phyloP scores from a whole-genome alignment of 345 rosid species.

The Brassica incana region DNA sequence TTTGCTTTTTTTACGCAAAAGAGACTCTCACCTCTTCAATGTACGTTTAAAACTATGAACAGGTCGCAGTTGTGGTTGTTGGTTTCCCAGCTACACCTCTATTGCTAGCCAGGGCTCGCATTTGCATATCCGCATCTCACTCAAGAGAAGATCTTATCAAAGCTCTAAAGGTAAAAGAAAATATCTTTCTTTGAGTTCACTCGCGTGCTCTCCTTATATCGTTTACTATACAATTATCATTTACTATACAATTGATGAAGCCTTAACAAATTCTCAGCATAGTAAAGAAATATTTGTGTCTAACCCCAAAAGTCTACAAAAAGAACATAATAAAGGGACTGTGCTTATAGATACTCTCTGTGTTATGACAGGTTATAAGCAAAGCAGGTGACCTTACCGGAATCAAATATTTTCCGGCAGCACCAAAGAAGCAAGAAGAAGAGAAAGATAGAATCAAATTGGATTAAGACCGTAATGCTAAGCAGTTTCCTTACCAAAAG shows the following conservation, averaged over 20 bases:
- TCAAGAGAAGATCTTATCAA: slow-evolving; percentile 63
- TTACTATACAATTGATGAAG: background rate
- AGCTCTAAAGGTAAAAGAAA: slow-evolving; percentile 63
- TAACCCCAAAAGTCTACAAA: background rate
- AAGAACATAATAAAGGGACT: background rate
- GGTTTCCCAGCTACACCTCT: slow-evolving; percentile 74
- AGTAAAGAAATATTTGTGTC: background rate
- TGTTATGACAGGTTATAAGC: slow-evolving; percentile 63
- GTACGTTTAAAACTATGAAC: background rate
- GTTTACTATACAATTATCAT: background rate
- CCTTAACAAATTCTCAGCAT: background rate
- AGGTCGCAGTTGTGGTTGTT: slow-evolving; percentile 65
- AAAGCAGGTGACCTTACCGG: slow-evolving; percentile 76
- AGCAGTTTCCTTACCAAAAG: slow-evolving; percentile 10
- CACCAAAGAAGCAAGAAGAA: slow-evolving; percentile 55
- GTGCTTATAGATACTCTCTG: background rate
- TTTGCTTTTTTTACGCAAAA: background rate
- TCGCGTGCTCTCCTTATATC: background rate
- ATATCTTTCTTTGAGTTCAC: background rate
- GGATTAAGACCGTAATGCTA: slow-evolving; percentile 32
- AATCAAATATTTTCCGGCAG: slow-evolving; percentile 83
- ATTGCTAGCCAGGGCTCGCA: slow-evolving; percentile 80
- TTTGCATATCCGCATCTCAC: slow-evolving; percentile 83
- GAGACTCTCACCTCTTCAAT: background rate
- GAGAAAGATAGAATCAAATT: slow-evolving; percentile 38